phyloP scores from a whole-genome alignment of 345 rosid species.

The Passiflora organensis region DNA sequence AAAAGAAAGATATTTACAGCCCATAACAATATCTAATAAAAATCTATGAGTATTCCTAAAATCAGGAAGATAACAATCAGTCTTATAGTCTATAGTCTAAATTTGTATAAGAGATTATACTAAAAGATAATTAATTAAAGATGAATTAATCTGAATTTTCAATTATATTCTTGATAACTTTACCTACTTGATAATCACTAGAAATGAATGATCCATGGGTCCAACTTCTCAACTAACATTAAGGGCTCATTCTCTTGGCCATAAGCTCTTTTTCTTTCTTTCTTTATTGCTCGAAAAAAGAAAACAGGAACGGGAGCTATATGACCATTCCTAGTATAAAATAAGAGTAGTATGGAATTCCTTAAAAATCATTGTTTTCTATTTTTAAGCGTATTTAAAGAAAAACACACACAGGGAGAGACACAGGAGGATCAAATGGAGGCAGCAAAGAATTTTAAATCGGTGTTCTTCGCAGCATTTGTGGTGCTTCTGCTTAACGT shows the following conservation, averaged over 20 bases:
- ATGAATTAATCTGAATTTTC: too few relatives aligned
- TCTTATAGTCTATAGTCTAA: too few relatives aligned
- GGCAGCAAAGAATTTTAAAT: background rate
- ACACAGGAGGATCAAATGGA: conserved; percentile 19
- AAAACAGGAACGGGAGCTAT: conserved; percentile 11
- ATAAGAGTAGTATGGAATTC: background rate
- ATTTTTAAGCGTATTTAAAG: background rate
- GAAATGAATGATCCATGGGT: conserved; percentile 6
- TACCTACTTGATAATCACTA: conserved; percentile 17
- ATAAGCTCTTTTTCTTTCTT: conserved; percentile 5
- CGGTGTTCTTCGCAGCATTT: conserved; percentile 8
- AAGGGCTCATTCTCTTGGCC: conserved; percentile 12
- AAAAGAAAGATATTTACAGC: too few relatives aligned
- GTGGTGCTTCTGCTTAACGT: conserved; percentile 8
- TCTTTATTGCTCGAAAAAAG: conserved; percentile 6
- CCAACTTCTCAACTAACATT: conserved; percentile 8
- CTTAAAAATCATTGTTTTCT: background rate
- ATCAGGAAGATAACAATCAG: too few relatives aligned
- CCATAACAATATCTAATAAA: too few relatives aligned
- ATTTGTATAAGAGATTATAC: too few relatives aligned
- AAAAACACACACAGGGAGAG: too few relatives aligned
- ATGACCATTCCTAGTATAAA: conserved; percentile 22
- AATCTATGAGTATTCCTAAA: too few relatives aligned
- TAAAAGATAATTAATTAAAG: too few relatives aligned
- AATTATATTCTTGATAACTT: too few relatives aligned